Percentiles rank a stretch among this genome's conserved stretches.
Evolutionary conservation across 495 filamentous ascomycete genomes (phyloP).

Genomic region (Barbatosphaeria neglecta): DNA sequence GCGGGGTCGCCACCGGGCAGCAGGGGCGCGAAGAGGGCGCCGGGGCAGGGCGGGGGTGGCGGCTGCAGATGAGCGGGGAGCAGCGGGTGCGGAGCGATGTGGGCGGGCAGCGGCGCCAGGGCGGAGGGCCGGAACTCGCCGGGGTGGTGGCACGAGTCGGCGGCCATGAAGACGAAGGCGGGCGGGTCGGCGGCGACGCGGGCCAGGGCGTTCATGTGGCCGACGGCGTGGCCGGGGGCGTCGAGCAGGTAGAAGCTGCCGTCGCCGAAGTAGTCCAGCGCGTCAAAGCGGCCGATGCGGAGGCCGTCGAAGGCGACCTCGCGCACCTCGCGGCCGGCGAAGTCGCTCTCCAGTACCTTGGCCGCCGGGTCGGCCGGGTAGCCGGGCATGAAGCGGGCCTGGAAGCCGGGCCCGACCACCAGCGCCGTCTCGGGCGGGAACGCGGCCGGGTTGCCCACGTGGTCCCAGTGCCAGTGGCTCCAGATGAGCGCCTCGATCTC

Average conservation of each 20-base stretch:
- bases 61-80: neutral
- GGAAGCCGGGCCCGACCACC: constrained; percentile 42
- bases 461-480: constrained; percentile 48
- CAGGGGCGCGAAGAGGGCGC: constrained; percentile 21
- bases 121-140: constrained; percentile 36
- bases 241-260: constrained; percentile 44
- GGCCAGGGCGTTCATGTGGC: constrained; percentile 41
- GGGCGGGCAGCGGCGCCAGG: constrained; percentile 29
- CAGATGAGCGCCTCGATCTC: constrained; percentile 42
- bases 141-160: constrained; percentile 36
- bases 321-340: constrained; percentile 18
- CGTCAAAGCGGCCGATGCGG: constrained; percentile 33
- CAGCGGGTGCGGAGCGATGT: constrained; percentile 23
- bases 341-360: constrained; percentile 27
- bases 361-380: constrained; percentile 31
- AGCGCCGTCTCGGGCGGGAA: constrained; percentile 38
- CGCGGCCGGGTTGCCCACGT: constrained; percentile 37
- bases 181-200: constrained; percentile 29
- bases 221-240: constrained; percentile 37
- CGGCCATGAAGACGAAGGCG: constrained; percentile 42
- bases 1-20: constrained; percentile 10
- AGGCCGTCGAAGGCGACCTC: constrained; percentile 30
- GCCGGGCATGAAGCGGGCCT: constrained; percentile 28
- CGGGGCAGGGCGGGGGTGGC: constrained; percentile 17
- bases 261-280: constrained; percentile 46